phyloP scores from a whole-genome alignment of 192 early-diverging fungal species.

The Irineochytrium annulatum region DNA sequence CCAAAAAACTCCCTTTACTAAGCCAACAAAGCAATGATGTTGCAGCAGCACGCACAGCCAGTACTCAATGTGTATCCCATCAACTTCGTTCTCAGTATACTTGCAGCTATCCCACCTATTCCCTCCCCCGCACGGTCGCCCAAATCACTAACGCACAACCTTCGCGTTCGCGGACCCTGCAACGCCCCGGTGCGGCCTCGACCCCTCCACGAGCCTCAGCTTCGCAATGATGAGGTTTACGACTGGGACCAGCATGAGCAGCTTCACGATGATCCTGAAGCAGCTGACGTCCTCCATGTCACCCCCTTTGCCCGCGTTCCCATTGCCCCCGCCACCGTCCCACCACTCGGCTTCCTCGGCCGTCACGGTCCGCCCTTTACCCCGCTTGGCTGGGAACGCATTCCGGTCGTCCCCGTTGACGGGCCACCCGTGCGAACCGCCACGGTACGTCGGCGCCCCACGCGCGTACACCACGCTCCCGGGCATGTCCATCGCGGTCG shows the following conservation, averaged over 20 bases:
- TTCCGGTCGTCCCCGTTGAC: too few species aligned
- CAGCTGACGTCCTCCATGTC: background rate
- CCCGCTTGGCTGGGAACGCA: background rate
- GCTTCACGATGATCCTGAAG: background rate
- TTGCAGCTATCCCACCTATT: too few species aligned
- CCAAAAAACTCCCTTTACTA: too few species aligned
- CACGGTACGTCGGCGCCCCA: background rate
- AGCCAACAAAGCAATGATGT: too few species aligned
- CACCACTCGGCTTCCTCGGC: background rate
- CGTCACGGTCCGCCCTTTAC: background rate
- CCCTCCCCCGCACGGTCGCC: too few species aligned
- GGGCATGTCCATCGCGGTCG: background rate
- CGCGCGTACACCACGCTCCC: background rate
- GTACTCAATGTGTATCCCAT: too few species aligned
- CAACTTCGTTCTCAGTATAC: too few species aligned
- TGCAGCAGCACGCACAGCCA: too few species aligned
- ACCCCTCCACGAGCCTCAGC: background rate
- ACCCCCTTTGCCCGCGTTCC: too few species aligned
- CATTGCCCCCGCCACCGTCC: background rate
- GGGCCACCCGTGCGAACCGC: too few species aligned
- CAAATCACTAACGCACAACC: too few species aligned
- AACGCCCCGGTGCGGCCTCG: background rate
- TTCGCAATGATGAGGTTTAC: background rate
- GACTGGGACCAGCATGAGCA: background rate
- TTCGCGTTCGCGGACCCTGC: background rate